Evolutionary conservation across 2,329 filamentous ascomycete species (phyloP), one percentile per base, ranked within the genome.

Genomic region (Stylonectria norvegica): DNA sequence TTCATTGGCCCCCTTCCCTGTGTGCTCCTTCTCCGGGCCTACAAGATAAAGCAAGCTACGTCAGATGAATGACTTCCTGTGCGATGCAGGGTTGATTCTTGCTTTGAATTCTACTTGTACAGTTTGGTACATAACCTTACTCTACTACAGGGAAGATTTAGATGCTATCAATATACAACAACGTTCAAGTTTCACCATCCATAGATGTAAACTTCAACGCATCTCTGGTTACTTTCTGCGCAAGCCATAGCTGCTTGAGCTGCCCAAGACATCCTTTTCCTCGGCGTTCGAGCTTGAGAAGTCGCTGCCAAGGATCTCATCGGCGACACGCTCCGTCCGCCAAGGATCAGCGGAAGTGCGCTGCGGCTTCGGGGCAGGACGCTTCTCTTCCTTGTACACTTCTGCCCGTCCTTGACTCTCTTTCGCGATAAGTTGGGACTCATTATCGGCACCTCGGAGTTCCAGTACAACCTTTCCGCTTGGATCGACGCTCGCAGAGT

Each of bases 191-290:
- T 9, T 36, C 15, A 20, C 23, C 35, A 33, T n/a, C n/a, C n/a
- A n/a, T n/a, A n/a, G n/a, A n/a, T 28, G 31, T 29, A 34, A 34
- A 20, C 35, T 34, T 43, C 42, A 40, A 33, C 30, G 38, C 32
- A 19, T 27, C 30, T 32, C 43, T 52, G 42, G 52, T 53, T 43
- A 43, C 38, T 46, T 32, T 40, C 34, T 38, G 33, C 55, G 53
- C 23, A 72, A 49, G 4, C 68, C 67, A 39, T 72, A 72, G 45
- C 45, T 65, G 38, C 51, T 53, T 4, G 59, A 60, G 48, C 62
- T 70, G 42, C 66, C 61, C 17, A 61, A 36, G n/a, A 58, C 40
- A 17, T 50, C 34, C 62, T 88, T 52, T 81, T 88, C 70, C 86
- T 86, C 67, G 20, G 38, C 25, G 20, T 35, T 20, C 12, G 44